Evolutionary conservation across 176 grass and related monocot species (phyloP).

Genomic region (Dactylis glomerata): DNA sequence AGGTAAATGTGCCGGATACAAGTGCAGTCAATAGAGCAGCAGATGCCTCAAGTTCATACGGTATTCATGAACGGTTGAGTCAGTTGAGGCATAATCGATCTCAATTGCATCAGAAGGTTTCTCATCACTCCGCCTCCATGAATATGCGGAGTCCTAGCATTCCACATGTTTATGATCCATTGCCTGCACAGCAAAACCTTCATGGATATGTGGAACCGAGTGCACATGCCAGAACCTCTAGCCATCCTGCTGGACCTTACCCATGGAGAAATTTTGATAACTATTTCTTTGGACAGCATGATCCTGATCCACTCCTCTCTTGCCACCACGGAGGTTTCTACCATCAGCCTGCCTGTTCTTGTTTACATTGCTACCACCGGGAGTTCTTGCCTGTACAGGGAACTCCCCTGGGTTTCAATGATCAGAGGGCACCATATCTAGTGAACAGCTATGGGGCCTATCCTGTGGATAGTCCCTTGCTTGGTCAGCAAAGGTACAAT

Average conservation of each 20-base stretch:
- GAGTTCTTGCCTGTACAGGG: conserved; percentile 61
- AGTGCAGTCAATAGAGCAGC: conserved; percentile 29
- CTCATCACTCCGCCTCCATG: conserved; percentile 25
- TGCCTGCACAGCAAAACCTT: conserved; percentile 36
- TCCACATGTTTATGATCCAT: conserved; percentile 50
- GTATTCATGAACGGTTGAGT: conserved; percentile 31
- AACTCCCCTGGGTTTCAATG: conserved; percentile 38
- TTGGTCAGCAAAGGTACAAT: conserved; percentile 48
- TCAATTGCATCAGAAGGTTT: conserved; percentile 40
- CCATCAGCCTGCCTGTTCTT: conserved; percentile 76
- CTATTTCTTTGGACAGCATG: conserved; percentile 62
- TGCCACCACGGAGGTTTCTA: conserved; percentile 75
- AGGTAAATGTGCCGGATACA: conserved; percentile 42
- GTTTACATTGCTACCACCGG: conserved; percentile 60
- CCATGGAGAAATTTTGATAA: conserved; percentile 51
- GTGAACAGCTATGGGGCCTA: conserved; percentile 41
- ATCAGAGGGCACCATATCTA: conserved; percentile 46
- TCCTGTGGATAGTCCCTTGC: conserved; percentile 32
- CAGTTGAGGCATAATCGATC: conserved; percentile 38
- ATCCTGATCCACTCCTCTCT: conserved; percentile 62
- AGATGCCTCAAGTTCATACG: conserved; percentile 37
- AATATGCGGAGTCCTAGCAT: conserved; percentile 35
- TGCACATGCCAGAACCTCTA: conserved; percentile 25
- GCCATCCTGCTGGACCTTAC: conserved; percentile 39
- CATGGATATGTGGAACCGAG: conserved; percentile 47